Base-by-base conservation (phyloP, 495 filamentous ascomycete species). In the Daldinia childiae region DNA sequence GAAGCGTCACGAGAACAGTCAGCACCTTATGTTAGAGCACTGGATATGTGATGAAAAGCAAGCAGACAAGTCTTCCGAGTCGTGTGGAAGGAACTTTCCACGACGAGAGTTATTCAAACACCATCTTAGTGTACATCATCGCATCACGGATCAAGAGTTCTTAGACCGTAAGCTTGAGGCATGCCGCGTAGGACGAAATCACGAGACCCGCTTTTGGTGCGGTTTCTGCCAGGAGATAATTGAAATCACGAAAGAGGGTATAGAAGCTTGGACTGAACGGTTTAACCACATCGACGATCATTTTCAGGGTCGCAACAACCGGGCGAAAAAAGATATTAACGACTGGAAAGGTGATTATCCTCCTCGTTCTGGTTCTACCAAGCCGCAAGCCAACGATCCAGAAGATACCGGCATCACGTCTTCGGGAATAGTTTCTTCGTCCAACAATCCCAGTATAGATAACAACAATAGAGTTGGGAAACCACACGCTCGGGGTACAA, bases 1-100 rank as follows among this genome's bases (percentile, higher is more conserved):
- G 95, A 98, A 97, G 79, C 90, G 95, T 7, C 95, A 98, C 76
- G 95, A 98, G 72, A 93, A 90, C 69, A 91, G 89, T 27, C 93
- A 97, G 76, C 95, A 98, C 75, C 90, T 88, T 68, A 88, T 91
- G 70, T 73, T 87, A 2, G 90, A 93, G 67, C 85, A 87, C 61
- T 98, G 92, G 90, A 88, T 89, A n/a, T 98, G 95, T 78, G 83
- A 82, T 38, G 74, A 82, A 77, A 73, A 73, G 58, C 51, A 69
- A 50, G 60, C 58, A 12, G 73, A 74, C 9, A 55, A 34, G n/a
- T 57, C 21, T 21, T 60, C 66, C 45, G 69, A 75, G 9, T 63
- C 77, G 9, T 94, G 91, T 68, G 85, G 81, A 15, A 88, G 84
- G 56, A 72, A 90, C 1, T 90, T 87, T 75, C 86, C 90, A 74